Evolutionary conservation across 1,284 basidiomycete species (phyloP).

Genomic region (Malassezia yamatoensis): DNA sequence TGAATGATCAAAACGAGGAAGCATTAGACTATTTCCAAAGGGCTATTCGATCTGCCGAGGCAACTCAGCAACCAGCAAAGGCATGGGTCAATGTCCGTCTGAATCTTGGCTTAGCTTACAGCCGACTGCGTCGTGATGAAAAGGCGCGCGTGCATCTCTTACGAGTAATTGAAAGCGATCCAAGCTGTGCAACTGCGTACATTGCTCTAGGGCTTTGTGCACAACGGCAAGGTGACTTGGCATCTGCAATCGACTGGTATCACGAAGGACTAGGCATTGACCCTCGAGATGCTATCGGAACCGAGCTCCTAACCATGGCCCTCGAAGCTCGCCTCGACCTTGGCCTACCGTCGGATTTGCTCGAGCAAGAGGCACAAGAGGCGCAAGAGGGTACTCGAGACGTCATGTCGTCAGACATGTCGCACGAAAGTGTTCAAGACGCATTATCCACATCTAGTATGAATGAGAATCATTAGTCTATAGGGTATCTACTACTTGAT

Average conservation of each 20-base stretch:
- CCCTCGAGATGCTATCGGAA: constrained; percentile 15
- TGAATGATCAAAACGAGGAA: constrained; percentile 61
- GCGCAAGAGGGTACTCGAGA: neutral
- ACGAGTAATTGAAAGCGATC: constrained; percentile 32
- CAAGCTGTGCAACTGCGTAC: constrained; percentile 29
- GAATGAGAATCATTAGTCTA: neutral
- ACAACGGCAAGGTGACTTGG: constrained; percentile 29
- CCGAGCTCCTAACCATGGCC: constrained; percentile 12
- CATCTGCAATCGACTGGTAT: constrained; percentile 35
- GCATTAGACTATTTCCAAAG: constrained; percentile 53
- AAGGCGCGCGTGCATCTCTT: constrained; percentile 24
- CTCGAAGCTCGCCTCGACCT: constrained; percentile 13
- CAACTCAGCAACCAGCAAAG: constrained; percentile 70
- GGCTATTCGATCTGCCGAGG: constrained; percentile 54
- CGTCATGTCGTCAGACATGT: too few relatives aligned
- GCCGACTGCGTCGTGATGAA: constrained; percentile 18
- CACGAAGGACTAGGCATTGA: constrained; percentile 23
- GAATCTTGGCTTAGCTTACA: constrained; percentile 30
- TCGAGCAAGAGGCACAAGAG: neutral
- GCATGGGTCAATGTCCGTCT: constrained; percentile 79
- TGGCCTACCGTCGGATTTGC: constrained; percentile 4
- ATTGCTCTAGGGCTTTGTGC: constrained; percentile 34
- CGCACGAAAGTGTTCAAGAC: neutral
- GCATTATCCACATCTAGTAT: neutral
- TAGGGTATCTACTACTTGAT: neutral